These are phyloP conservation scores for Yarrowia sp. DNA, from an alignment of 805 yeast genomes.

Conservation along the genomic window DNA sequence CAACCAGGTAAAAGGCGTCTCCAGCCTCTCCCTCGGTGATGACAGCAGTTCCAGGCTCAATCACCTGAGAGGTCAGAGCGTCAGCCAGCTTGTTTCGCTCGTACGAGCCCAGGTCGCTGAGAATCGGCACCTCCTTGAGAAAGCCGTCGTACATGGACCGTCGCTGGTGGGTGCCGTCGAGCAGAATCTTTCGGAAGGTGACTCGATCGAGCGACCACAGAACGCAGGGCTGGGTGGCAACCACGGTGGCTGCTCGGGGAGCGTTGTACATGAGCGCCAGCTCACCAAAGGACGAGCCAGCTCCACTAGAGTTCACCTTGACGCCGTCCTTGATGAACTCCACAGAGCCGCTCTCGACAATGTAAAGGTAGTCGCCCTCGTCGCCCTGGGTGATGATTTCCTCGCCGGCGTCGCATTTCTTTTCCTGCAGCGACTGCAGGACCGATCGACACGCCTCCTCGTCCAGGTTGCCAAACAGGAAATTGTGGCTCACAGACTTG, in stretches of 20 bases:
- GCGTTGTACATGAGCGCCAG: conserved; percentile 96
- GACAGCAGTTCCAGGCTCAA: conserved; percentile 72
- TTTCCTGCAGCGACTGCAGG: conserved; percentile 82
- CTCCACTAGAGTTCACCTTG: conserved; percentile 75
- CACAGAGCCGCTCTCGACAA: conserved; percentile 83
- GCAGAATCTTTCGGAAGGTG: conserved; percentile 88
- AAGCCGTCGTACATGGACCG: conserved; percentile 90
- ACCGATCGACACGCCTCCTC: conserved; percentile 77
- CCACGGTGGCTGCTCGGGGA: conserved; percentile 95
- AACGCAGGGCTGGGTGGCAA: conserved; percentile 71
- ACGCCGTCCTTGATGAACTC: conserved; percentile 76
- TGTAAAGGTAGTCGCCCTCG: conserved; percentile 91
- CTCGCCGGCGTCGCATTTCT: conserved; percentile 62
- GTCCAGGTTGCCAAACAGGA: conserved; percentile 84
- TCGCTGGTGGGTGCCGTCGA: conserved; percentile 89
- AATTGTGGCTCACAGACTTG: conserved; percentile 76
- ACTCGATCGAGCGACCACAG: conserved; percentile 94
- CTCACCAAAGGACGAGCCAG: conserved; percentile 95
- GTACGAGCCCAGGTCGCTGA: conserved; percentile 72
- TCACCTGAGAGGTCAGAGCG: conserved; percentile 82
- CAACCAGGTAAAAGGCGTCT: conserved; percentile 74
- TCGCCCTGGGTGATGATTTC: conserved; percentile 89
- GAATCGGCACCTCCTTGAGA: conserved; percentile 82
- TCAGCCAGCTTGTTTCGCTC: conserved; percentile 94
- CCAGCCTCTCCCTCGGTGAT: conserved; percentile 88